Base-by-base conservation (phyloP, 345 rosid genomes). In the Ailanthus altissimus region DNA sequence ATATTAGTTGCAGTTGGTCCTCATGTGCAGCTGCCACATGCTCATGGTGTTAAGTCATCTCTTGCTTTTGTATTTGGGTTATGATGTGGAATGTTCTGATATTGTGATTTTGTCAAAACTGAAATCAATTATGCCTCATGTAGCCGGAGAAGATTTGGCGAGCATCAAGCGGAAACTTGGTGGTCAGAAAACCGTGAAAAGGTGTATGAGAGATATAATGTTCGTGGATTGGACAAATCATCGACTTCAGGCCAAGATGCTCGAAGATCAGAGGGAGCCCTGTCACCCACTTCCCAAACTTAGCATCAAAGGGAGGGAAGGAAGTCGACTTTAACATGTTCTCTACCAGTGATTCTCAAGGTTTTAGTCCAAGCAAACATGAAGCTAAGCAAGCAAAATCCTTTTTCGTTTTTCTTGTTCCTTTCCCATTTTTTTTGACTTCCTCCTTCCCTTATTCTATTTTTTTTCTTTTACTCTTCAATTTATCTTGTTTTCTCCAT, bases 151-250 rank as follows among this genome's bases (percentile, higher is more conserved):
- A 92, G 94, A 86, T 96, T 92, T 67, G 93, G 87, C 26, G 99
- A 96, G 89, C 97, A 96, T 67, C 97, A 96, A 79, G 99, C 98
- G 11, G 94, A 93, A 83, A 83, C 86, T 0, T 96, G 99, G 98
- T 96, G 99, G 99, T 90, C 95, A 14, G 98, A 96, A 87, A 96
- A 96, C 72, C 97, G 98, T 0, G 97, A 91, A 67, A 93, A 83
- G 84, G 98, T 96, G 66, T 92, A 92, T n/a, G 94, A 90, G 71
- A 85, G 79, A 79, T 92, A 93, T 82, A 92, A 92, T 66, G 94
- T 96, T 40, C 89, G 91, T 1, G 94, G 92, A 67, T 81, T 93
- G 8, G 97, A 96, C 54, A 92, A 88, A 79, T 70, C 92, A 75
- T 86, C 95, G 25, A 86, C 82, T 47, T 75, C 91, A 70, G 82